These are phyloP conservation scores for Senna tora DNA, from an alignment of 306 rosid species.

Conservation along the genomic window DNA sequence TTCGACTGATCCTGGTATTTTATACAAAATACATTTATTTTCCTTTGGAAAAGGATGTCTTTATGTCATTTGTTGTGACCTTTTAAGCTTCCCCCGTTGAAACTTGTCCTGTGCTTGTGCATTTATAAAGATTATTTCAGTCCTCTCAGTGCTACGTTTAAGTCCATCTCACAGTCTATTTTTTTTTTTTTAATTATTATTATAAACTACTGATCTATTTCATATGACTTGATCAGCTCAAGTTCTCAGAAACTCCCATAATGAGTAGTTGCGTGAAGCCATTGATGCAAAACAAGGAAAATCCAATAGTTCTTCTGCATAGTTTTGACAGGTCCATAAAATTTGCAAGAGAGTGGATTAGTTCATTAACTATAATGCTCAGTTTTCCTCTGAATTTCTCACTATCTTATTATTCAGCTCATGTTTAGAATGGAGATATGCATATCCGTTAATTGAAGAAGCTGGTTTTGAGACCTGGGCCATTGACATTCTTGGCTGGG, in stretches of 20 bases:
- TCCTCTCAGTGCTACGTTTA: not conserved
- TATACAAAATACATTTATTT: not conserved
- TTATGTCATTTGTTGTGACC: not conserved
- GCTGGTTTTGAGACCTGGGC: conserved; percentile 88
- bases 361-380: conserved; percentile 12
- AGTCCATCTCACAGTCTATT: not conserved
- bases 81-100: not conserved
- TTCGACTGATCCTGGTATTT: not conserved
- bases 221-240: conserved; percentile 49
- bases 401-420: conserved; percentile 64
- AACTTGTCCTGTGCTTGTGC: not conserved
- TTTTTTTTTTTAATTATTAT: not conserved
- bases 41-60: not conserved
- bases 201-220: conserved; percentile 14
- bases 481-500: conserved; percentile 88
- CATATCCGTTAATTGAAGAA: conserved; percentile 76
- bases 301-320: conserved; percentile 85
- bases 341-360: conserved; percentile 6
- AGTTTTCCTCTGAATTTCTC: conserved; percentile 35
- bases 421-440: conserved; percentile 88
- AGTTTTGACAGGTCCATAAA: conserved; percentile 77
- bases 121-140: not conserved
- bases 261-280: conserved; percentile 87
- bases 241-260: conserved; percentile 52
- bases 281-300: conserved; percentile 41